Conservation (phyloP, 768 basidiomycete species). For the Boletus speciosus region DNA sequence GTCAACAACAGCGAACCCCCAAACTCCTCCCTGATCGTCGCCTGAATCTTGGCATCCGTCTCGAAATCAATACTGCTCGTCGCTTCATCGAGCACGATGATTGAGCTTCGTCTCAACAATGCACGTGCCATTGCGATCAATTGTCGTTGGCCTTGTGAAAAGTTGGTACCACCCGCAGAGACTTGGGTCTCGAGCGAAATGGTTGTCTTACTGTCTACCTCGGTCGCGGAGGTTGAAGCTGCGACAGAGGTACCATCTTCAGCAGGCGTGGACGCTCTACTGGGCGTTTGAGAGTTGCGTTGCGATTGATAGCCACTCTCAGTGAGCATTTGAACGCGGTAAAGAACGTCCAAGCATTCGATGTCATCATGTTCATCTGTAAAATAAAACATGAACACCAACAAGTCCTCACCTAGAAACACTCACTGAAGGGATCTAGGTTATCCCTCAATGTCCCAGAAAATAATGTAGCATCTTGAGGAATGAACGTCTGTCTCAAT, state of each 20-base stretch:
- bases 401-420: not conserved
- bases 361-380: slow-evolving; percentile 72
- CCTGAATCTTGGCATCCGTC: slow-evolving; percentile 88
- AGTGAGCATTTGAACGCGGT: slow-evolving; percentile 74
- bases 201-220: slow-evolving; percentile 51
- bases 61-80: slow-evolving; percentile 85
- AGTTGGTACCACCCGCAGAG: slow-evolving; percentile 84
- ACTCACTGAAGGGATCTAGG: slow-evolving; percentile 64
- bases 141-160: slow-evolving; percentile 90
- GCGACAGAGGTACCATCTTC: slow-evolving; percentile 40
- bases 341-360: slow-evolving; percentile 77
- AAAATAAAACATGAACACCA: not conserved
- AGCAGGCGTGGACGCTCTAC: slow-evolving; percentile 41
- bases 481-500: slow-evolving; percentile 66
- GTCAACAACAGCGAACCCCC: slow-evolving; percentile 69
- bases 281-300: slow-evolving; percentile 47
- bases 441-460: slow-evolving; percentile 77
- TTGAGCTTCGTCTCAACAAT: slow-evolving; percentile 62
- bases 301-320: slow-evolving; percentile 48
- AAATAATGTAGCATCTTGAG: slow-evolving; percentile 74
- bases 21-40: slow-evolving; percentile 85
- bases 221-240: slow-evolving; percentile 44
- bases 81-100: slow-evolving; percentile 80
- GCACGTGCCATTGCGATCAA: slow-evolving; percentile 85
- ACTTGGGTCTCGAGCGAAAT: slow-evolving; percentile 76